Evolutionary conservation across 345 rosid species (phyloP).

Genomic region (Bretschneidera sinensis): DNA sequence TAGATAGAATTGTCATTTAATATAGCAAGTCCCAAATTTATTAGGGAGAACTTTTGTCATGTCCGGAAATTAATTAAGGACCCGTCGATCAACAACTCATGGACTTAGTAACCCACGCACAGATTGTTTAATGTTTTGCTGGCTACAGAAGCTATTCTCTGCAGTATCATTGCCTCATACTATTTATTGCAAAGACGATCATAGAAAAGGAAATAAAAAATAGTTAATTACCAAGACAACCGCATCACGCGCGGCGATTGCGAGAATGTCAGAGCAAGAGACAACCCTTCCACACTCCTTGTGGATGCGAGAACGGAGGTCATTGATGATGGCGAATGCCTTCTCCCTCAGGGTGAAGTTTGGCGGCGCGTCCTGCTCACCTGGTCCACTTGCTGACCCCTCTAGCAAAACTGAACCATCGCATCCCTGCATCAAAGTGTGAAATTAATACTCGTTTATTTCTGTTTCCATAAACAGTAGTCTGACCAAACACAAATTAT

Average conservation of each 20-base stretch:
- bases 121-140: too few species aligned
- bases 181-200: too few species aligned
- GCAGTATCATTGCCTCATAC: too few species aligned
- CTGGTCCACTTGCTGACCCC: slow-evolving; percentile 77
- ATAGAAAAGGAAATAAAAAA: not conserved
- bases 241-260: slow-evolving; percentile 49
- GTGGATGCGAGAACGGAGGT: slow-evolving; percentile 35
- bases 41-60: too few species aligned
- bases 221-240: slow-evolving; percentile 25
- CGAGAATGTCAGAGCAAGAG: slow-evolving; percentile 47
- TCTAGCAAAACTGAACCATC: slow-evolving; percentile 80
- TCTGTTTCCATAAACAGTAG: too few species aligned
- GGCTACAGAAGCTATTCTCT: too few species aligned
- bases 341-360: slow-evolving; percentile 34
- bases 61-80: too few species aligned
- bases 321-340: slow-evolving; percentile 38
- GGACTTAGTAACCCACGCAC: too few species aligned
- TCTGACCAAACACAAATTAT: not conserved
- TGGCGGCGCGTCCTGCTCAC: slow-evolving; percentile 72
- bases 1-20: too few species aligned
- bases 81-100: too few species aligned
- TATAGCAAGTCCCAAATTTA: too few species aligned
- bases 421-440: slow-evolving; percentile 66
- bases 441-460: too few species aligned
- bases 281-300: slow-evolving; percentile 40